These are phyloP conservation scores for Cryptosporidium muris DNA, from an alignment of 169 alveolate species.

Conservation along the genomic window DNA sequence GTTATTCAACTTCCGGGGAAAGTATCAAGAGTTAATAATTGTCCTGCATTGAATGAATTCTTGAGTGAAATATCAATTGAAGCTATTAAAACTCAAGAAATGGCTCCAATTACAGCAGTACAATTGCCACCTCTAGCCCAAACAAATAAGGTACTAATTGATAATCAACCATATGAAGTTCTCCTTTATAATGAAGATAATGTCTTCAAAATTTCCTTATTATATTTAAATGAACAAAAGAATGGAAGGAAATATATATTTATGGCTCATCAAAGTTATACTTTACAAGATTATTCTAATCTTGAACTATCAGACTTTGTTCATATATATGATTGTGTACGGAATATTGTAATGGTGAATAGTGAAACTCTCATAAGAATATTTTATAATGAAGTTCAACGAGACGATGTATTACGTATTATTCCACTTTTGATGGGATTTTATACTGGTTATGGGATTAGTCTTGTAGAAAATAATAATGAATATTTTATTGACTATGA, in stretches of 20 bases:
- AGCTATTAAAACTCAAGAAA: neutral
- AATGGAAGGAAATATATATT: constrained; percentile 19
- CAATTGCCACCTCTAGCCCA: neutral
- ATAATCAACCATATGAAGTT: neutral
- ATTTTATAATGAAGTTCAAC: neutral
- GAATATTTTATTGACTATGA: constrained; percentile 6
- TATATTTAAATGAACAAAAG: neutral
- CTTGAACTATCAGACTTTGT: too few species aligned
- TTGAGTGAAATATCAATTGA: too few species aligned
- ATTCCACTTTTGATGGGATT: constrained; percentile 18
- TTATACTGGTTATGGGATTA: constrained; percentile 25
- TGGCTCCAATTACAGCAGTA: neutral
- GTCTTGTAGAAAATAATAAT: constrained; percentile 3
- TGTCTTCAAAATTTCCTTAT: neutral
- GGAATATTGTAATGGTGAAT: too few species aligned
- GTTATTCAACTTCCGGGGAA: neutral
- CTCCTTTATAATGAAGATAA: constrained; percentile 2
- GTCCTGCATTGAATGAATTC: too few species aligned
- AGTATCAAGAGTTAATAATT: neutral
- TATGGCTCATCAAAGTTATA: neutral
- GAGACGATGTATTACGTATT: neutral
- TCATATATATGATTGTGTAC: too few species aligned
- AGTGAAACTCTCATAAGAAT: too few species aligned
- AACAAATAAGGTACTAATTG: neutral
- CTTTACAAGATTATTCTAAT: too few species aligned